phyloP scores from a whole-genome alignment of 345 rosid species.

The Crucihimalaya himalaica region DNA sequence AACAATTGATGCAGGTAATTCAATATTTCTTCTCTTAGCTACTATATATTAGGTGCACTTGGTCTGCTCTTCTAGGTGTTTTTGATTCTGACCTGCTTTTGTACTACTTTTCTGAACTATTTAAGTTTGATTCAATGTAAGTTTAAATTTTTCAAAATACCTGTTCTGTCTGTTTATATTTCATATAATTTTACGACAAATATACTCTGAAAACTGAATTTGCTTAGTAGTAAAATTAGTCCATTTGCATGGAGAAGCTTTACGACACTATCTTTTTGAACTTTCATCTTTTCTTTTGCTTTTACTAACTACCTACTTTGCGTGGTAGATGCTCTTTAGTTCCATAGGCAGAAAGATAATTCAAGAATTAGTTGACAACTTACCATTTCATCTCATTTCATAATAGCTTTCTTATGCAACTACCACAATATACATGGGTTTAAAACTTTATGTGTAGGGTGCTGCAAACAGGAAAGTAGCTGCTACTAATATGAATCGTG shows the following conservation, averaged over 20 bases:
- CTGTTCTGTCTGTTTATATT: background rate
- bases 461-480: conserved; percentile 98
- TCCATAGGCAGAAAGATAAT: background rate
- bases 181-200: background rate
- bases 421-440: background rate
- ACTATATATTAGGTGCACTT: background rate
- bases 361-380: background rate
- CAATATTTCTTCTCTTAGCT: conserved; percentile 6
- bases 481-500: conserved; percentile 95
- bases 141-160: background rate
- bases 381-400: background rate
- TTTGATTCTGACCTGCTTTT: background rate
- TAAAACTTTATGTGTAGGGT: conserved; percentile 55
- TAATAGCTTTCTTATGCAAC: conserved; percentile 15
- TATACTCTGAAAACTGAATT: background rate
- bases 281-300: background rate
- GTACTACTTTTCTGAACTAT: background rate
- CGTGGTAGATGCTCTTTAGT: conserved; percentile 4
- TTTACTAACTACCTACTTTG: background rate
- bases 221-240: background rate
- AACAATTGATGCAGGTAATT: conserved; percentile 80
- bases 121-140: background rate
- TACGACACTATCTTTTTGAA: background rate
- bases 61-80: background rate
- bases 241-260: conserved; percentile 11